phyloP scores from a whole-genome alignment of 2,329 filamentous ascomycete species.

The Cladobotryum protrusum region DNA sequence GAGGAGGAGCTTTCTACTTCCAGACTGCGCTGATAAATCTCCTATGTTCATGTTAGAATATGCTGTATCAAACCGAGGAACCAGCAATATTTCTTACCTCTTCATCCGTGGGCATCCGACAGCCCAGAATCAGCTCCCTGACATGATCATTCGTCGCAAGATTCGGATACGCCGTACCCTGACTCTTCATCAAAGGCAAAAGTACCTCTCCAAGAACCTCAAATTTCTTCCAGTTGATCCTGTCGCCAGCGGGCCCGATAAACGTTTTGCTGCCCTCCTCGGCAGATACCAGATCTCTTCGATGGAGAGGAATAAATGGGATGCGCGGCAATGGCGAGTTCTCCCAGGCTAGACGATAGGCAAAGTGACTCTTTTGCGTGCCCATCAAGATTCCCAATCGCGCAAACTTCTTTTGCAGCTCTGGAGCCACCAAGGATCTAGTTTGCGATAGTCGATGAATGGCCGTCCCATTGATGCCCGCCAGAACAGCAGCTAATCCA shows the following conservation, averaged over 20 bases:
- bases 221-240: conserved; percentile 98
- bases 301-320: conserved; percentile 85
- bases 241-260: conserved; percentile 62
- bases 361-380: conserved; percentile 84
- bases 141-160: conserved; percentile 63
- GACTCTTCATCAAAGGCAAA: conserved; percentile 84
- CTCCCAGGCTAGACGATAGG: conserved; percentile 96
- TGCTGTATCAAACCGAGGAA: background rate
- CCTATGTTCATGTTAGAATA: conserved; percentile 37
- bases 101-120: conserved; percentile 75
- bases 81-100: conserved; percentile 60
- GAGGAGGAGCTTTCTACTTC: conserved; percentile 49
- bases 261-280: conserved; percentile 91
- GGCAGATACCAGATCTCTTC: conserved; percentile 82
- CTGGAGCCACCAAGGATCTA: conserved; percentile 63
- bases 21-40: conserved; percentile 58
- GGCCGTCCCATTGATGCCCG: conserved; percentile 82
- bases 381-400: conserved; percentile 88
- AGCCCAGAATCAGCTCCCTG: conserved; percentile 71
- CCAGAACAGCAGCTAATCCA: conserved; percentile 85
- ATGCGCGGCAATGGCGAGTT: conserved; percentile 88
- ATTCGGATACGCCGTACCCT: conserved; percentile 74
- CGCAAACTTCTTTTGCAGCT: conserved; percentile 77
- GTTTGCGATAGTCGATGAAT: conserved; percentile 81
- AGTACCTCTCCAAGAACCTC: conserved; percentile 92